A percentile compares a stretch with the other conserved stretches of the same genome.
Conservation (phyloP, 257 asterid genomes). For the Buddleja alternifolia region DNA sequence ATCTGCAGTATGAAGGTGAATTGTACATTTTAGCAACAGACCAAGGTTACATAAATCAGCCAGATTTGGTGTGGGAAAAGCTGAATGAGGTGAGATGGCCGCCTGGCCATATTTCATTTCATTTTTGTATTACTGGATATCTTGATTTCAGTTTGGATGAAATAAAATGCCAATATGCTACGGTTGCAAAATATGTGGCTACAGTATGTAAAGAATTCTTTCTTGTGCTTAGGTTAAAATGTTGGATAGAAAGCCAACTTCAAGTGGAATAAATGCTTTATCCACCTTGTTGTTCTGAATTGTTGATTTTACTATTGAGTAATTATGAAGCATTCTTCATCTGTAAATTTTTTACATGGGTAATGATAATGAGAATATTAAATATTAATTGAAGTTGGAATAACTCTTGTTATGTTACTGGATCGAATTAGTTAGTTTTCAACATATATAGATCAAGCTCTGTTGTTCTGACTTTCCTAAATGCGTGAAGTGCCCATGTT, state of each 20-base stretch:
- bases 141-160: constrained; percentile 23
- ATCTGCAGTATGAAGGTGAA: constrained; percentile 88
- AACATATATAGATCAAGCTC: neutral
- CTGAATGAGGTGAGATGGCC: constrained; percentile 78
- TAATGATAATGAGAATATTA: neutral
- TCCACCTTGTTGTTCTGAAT: neutral
- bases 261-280: neutral
- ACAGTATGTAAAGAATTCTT: constrained; percentile 8
- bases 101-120: neutral
- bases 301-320: constrained; percentile 1
- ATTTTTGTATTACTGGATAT: neutral
- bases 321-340: constrained; percentile 11
- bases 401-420: neutral
- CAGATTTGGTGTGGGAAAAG: constrained; percentile 96
- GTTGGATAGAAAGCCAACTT: neutral
- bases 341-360: neutral
- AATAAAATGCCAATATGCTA: constrained; percentile 1
- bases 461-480: neutral
- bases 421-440: neutral
- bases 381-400: neutral
- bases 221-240: constrained; percentile 5
- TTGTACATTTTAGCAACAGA: constrained; percentile 90
- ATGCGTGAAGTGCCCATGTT: constrained; percentile 15
- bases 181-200: constrained; percentile 7
- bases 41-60: constrained; percentile 86